phyloP scores from a whole-genome alignment of 2,329 filamentous ascomycete species.

The Apiospora kogelbergensis region DNA sequence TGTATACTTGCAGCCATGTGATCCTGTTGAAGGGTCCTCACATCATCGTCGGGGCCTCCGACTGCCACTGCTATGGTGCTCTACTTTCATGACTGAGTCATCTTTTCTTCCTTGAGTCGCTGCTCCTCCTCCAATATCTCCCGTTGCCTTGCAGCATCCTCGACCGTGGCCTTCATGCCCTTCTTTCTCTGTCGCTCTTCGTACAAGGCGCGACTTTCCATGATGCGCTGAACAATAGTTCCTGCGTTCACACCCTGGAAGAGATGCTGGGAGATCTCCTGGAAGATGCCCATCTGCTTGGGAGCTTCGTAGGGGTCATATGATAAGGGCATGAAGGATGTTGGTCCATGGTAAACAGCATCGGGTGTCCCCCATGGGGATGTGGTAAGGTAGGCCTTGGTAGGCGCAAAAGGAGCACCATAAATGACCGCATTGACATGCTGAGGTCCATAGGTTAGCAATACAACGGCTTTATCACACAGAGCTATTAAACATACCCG shows the following conservation, averaged over 20 bases:
- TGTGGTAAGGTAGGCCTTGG: slow-evolving; percentile 71
- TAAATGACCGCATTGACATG: slow-evolving; percentile 89
- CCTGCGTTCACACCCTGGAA: slow-evolving; percentile 89
- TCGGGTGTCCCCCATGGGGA: slow-evolving; percentile 74
- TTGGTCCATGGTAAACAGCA: slow-evolving; percentile 94
- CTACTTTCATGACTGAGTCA: background rate
- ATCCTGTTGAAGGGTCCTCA: background rate
- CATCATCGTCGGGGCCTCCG: background rate
- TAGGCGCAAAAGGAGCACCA: slow-evolving; percentile 84
- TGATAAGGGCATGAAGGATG: slow-evolving; percentile 79
- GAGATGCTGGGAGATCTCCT: slow-evolving; percentile 71
- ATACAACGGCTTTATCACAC: background rate
- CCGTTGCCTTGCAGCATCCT: slow-evolving; percentile 62
- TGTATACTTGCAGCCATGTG: background rate
- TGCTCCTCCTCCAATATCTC: slow-evolving; percentile 64
- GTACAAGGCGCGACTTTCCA: slow-evolving; percentile 83
- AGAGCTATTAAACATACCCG: slow-evolving; percentile 55
- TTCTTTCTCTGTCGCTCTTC: slow-evolving; percentile 91
- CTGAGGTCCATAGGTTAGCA: slow-evolving; percentile 40
- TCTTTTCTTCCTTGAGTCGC: slow-evolving; percentile 44
- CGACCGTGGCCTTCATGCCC: slow-evolving; percentile 78
- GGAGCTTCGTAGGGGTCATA: slow-evolving; percentile 81
- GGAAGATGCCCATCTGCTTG: slow-evolving; percentile 82
- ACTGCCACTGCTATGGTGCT: background rate
- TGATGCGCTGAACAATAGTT: slow-evolving; percentile 86